Conservation (phyloP, 805 yeast species). For the Saturnispora quitensis region DNA sequence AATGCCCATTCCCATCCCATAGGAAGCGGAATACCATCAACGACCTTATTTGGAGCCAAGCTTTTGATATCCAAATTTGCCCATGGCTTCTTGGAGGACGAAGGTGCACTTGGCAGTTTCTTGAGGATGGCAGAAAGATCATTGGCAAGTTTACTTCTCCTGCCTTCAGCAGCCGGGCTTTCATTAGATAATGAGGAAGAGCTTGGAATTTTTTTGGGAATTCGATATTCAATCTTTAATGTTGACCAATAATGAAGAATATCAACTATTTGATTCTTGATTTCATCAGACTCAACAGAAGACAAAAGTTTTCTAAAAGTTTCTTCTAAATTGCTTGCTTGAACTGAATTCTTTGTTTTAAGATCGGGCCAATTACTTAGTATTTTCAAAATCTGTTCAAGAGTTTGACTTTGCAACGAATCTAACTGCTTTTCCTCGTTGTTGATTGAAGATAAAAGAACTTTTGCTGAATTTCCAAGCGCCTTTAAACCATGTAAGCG, state of each 20-base stretch:
- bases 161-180: constrained; percentile 15
- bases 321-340: constrained; percentile 62
- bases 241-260: constrained; percentile 62
- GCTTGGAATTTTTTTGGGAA: constrained; percentile 50
- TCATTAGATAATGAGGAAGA: neutral
- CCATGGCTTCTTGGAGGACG: constrained; percentile 14
- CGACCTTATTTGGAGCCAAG: constrained; percentile 15
- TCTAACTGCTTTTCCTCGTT: constrained; percentile 5
- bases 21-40: constrained; percentile 37
- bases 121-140: constrained; percentile 1
- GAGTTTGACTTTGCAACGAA: constrained; percentile 32
- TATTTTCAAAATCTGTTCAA: constrained; percentile 44
- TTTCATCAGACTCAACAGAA: constrained; percentile 14
- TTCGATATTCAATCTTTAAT: constrained; percentile 75
- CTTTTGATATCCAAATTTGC: constrained; percentile 10
- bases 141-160: constrained; percentile 14
- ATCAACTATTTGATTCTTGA: constrained; percentile 30
- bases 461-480: constrained; percentile 50
- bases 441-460: constrained; percentile 14
- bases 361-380: constrained; percentile 59
- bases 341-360: constrained; percentile 64
- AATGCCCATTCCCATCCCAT: constrained; percentile 58
- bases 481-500: constrained; percentile 84
- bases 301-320: constrained; percentile 38
- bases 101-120: constrained; percentile 11